Percentiles rank a stretch among this genome's conserved stretches.
These are phyloP conservation scores for Adansonia digitata DNA, from an alignment of 345 rosid genomes.

Conservation along the genomic window DNA sequence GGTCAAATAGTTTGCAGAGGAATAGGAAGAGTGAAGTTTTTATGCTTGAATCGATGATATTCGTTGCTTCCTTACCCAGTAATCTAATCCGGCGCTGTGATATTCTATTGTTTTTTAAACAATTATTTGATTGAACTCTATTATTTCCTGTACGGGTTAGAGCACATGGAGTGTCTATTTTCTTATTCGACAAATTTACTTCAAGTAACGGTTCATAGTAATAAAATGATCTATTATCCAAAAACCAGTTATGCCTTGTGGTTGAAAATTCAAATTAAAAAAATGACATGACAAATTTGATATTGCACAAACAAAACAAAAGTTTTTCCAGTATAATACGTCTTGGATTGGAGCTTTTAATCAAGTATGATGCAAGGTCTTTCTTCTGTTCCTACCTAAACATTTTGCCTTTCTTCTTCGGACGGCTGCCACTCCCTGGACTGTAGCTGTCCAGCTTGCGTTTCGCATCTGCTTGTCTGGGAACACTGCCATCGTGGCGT, in stretches of 20 bases:
- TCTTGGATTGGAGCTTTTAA: neutral
- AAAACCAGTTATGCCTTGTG: neutral
- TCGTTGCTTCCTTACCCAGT: too few relatives aligned
- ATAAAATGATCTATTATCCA: neutral
- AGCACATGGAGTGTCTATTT: too few relatives aligned
- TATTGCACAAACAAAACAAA: neutral
- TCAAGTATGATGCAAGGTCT: neutral
- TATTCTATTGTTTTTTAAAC: too few relatives aligned
- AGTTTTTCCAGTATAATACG: neutral
- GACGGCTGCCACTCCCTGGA: constrained; percentile 45
- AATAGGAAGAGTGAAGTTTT: too few relatives aligned
- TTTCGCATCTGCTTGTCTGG: constrained; percentile 47
- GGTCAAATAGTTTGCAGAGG: too few relatives aligned
- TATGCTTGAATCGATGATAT: too few relatives aligned
- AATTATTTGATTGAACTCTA: too few relatives aligned
- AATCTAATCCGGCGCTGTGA: too few relatives aligned
- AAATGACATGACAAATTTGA: neutral
- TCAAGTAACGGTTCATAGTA: neutral
- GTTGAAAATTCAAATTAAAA: neutral
- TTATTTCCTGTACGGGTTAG: too few relatives aligned
- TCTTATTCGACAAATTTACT: too few relatives aligned
- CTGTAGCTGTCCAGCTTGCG: constrained; percentile 63
- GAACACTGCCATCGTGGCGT: constrained; percentile 32
- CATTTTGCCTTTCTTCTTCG: constrained; percentile 55
- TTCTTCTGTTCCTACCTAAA: constrained; percentile 20